Conservation (phyloP, 2,329 filamentous ascomycete genomes). For the Fusarium torulosum region DNA sequence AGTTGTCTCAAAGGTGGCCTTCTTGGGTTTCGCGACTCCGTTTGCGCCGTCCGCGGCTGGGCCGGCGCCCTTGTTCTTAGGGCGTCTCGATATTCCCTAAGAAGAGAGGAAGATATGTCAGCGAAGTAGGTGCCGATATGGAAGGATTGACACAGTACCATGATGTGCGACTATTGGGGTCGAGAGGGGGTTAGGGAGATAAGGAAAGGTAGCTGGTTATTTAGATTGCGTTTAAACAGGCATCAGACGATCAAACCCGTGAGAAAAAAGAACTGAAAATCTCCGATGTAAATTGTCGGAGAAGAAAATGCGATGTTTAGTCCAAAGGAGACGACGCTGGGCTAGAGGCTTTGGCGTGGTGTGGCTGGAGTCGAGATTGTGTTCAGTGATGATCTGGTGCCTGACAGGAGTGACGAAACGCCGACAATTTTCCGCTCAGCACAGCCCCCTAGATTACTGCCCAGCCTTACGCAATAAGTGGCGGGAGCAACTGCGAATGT, state of each 20-base stretch:
- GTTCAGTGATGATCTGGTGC: slow-evolving; percentile 51
- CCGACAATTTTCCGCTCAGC: slow-evolving; percentile 54
- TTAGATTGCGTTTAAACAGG: slow-evolving; percentile 38
- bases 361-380: slow-evolving; percentile 47
- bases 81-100: slow-evolving; percentile 57
- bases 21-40: slow-evolving; percentile 79
- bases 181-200: slow-evolving; percentile 34
- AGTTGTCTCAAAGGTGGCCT: slow-evolving; percentile 93
- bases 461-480: slow-evolving; percentile 46
- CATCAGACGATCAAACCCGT: slow-evolving; percentile 44
- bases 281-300: slow-evolving; percentile 26
- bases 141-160: slow-evolving; percentile 50
- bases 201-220: slow-evolving; percentile 32
- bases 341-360: slow-evolving; percentile 48
- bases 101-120: slow-evolving; percentile 24
- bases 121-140: slow-evolving; percentile 26
- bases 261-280: slow-evolving; percentile 16
- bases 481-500: slow-evolving; percentile 27
- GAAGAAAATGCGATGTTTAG: slow-evolving; percentile 43
- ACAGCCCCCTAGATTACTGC: slow-evolving; percentile 50
- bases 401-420: slow-evolving; percentile 52
- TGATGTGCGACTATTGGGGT: slow-evolving; percentile 44
- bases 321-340: slow-evolving; percentile 26
- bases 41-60: slow-evolving; percentile 56
- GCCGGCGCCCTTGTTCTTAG: slow-evolving; percentile 56